Base-by-base conservation (phyloP, 352 stramenopile species). In the Globisporangium splendens region DNA sequence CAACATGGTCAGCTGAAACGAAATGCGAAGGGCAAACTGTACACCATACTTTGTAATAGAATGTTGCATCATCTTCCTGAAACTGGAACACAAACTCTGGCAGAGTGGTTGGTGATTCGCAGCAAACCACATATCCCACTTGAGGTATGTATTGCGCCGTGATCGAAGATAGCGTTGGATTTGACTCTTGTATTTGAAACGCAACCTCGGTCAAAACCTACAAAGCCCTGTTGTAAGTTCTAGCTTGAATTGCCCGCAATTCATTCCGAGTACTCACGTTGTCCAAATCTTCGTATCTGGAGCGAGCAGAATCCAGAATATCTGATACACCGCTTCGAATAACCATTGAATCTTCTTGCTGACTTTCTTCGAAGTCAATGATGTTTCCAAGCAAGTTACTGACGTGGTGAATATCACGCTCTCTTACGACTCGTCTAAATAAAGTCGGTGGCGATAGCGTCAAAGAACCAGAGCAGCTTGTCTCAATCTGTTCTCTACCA, bases 111-210 rank as follows among this genome's bases (percentile, higher is more conserved):
- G 75, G 68, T 6, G 79, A 77, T 57, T 91, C 77, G 47, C 82
- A 93, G 53, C 78, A 90, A 31, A 95, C 83, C 14, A 93, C 84
- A 65, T 93, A 96, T 12, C 86, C 86, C 35, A 94, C 78, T 79
- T 92, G 86, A 56, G 86, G 85, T 46, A 94, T 92, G 54, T 93
- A 96, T 59, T 94, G 79, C 28, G 93, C 78, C 14, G 81, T 91
- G 39, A 94, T 91, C 4, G 79, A 84, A 3, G 77, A 83, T 35
- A 94, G 61, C 49, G 66, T 72, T 24, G 86, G 69, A 50, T 92
- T 86, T 20, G 71, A 63, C 57, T 93, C 79, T 78, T 91, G 77
- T 22, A 94, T 81, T 59, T 91, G 80, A 60, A 89, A 87, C 8
- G 84, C 79, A 42, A 96, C 75, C 62, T 96, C 85, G 3, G 79